These are phyloP conservation scores for Rhododendron kiyosumense DNA, from an alignment of 148 eudicot genomes.

Conservation along the genomic window DNA sequence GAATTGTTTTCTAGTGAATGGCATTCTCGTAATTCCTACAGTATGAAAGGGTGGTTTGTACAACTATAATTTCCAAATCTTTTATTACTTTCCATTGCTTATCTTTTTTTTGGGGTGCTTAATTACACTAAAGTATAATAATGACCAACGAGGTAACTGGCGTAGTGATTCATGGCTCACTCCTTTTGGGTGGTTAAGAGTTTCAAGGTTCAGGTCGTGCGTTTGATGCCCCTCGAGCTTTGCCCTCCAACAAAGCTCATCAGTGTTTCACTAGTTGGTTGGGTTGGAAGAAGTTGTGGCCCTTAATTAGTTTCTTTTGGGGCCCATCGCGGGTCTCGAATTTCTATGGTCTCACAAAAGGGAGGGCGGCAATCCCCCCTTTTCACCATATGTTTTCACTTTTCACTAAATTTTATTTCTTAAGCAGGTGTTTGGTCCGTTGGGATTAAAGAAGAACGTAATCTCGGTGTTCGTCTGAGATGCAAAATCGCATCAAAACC, in stretches of 20 bases:
- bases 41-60: background rate
- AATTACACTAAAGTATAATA: background rate
- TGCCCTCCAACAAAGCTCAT: background rate
- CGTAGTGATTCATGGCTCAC: too few species aligned
- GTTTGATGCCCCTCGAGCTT: background rate
- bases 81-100: background rate
- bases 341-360: too few species aligned
- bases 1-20: background rate
- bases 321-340: too few species aligned
- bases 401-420: background rate
- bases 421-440: slow-evolving; percentile 11
- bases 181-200: too few species aligned
- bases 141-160: background rate
- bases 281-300: too few species aligned
- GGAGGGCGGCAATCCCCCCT: too few species aligned
- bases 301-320: too few species aligned
- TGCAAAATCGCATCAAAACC: slow-evolving; percentile 32
- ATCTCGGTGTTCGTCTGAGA: background rate
- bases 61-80: background rate
- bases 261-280: background rate
- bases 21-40: background rate
- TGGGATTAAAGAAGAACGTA: background rate
- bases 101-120: background rate
- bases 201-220: background rate
- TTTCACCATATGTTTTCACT: background rate